phyloP scores from a whole-genome alignment of 2,329 filamentous ascomycete species.

The Colletotrichum higginsianum region DNA sequence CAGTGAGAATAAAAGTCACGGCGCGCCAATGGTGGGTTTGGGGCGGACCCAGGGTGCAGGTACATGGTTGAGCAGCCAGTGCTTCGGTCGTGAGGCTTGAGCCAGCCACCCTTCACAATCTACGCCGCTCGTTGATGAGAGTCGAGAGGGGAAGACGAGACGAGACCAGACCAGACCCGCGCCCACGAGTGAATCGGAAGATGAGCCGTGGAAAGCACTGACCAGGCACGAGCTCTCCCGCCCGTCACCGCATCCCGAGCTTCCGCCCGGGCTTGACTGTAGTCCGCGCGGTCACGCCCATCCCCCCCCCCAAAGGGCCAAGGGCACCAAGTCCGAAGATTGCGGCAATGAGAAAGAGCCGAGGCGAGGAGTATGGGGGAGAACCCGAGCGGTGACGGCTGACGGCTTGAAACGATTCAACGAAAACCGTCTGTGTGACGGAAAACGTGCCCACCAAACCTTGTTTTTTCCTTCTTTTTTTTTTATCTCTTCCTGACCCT shows the following conservation, averaged over 20 bases:
- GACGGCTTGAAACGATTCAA: constrained; percentile 11
- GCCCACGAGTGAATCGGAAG: constrained; percentile 27
- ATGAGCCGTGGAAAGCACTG: constrained; percentile 23
- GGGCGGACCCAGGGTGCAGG: neutral
- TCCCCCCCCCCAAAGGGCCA: neutral
- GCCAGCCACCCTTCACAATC: neutral
- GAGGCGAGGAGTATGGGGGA: constrained; percentile 11
- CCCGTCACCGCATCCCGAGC: constrained; percentile 8
- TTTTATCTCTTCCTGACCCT: constrained; percentile 1
- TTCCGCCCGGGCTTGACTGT: constrained; percentile 15
- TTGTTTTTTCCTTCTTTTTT: neutral
- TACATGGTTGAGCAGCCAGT: constrained; percentile 20
- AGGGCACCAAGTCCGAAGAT: neutral
- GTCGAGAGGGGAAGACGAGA: too few relatives aligned
- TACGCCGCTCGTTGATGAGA: constrained; percentile 18
- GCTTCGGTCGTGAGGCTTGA: constrained; percentile 24
- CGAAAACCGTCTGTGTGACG: constrained; percentile 37
- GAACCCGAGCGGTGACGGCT: constrained; percentile 31
- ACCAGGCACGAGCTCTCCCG: neutral
- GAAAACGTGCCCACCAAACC: constrained; percentile 29
- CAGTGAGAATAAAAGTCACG: constrained; percentile 13
- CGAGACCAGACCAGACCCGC: too few relatives aligned
- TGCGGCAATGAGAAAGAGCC: constrained; percentile 9
- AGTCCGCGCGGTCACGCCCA: neutral
- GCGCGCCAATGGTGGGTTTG: constrained; percentile 13